Percentiles rank a stretch among this genome's conserved stretches.
These are phyloP conservation scores for Candida anglica DNA, from an alignment of 805 yeast species.

Conservation along the genomic window DNA sequence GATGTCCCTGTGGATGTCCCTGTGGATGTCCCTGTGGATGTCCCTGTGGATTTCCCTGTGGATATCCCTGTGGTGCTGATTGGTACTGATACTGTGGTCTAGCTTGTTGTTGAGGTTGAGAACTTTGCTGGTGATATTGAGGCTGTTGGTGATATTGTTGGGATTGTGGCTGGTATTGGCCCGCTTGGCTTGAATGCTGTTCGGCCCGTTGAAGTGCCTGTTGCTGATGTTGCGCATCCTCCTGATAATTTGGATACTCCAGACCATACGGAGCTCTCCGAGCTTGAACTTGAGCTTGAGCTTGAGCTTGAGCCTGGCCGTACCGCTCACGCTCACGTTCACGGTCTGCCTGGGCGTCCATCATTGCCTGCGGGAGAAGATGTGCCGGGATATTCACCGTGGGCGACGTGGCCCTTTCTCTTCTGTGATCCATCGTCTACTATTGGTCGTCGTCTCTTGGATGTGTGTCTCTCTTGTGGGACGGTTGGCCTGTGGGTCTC, in stretches of 20 bases:
- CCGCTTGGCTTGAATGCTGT: constrained; percentile 5
- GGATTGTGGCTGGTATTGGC: neutral
- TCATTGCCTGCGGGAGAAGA: constrained; percentile 11
- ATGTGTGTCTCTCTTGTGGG: no score
- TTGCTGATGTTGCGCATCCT: constrained; percentile 2
- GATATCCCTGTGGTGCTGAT: constrained; percentile 2
- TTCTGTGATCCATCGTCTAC: no score
- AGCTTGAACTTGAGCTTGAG: no score
- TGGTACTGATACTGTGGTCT: constrained; percentile 7
- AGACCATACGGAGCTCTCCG: neutral
- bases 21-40: constrained; percentile 3
- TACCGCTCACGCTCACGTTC: no score
- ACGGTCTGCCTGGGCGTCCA: no score
- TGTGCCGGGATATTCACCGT: constrained; percentile 13
- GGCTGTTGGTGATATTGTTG: constrained; percentile 3
- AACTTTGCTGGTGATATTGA: constrained; percentile 6
- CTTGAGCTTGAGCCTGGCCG: no score
- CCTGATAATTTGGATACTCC: constrained; percentile 2
- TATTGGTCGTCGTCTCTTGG: no score
- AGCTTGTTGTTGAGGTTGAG: constrained; percentile 8
- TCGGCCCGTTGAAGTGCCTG: constrained; percentile 2
- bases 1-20: neutral
- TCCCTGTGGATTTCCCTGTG: constrained; percentile 4
- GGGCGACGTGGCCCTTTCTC: neutral
- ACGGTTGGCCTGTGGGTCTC: no score